Conservation (phyloP, 2,329 filamentous ascomycete genomes). For the Akanthomyces muscarius region DNA sequence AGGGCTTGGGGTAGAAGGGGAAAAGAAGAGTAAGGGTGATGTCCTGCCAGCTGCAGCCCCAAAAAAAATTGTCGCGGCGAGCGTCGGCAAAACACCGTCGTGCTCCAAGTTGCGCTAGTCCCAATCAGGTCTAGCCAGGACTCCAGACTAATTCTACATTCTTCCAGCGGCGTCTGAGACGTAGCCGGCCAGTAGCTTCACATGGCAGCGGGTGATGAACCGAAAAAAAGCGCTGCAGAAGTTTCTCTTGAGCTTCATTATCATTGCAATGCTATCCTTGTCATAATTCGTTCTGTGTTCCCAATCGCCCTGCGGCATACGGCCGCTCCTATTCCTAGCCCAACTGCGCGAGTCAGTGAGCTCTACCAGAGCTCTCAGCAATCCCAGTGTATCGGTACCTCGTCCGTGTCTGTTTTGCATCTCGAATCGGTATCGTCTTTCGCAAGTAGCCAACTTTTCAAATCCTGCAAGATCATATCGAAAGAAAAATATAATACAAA, state of each 20-base stretch:
- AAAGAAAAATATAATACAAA: background rate
- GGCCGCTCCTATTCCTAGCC: background rate
- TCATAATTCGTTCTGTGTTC: background rate
- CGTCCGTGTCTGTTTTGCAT: background rate
- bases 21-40: slow-evolving; percentile 20
- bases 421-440: background rate
- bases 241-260: background rate
- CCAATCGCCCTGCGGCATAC: background rate
- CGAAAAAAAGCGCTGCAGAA: background rate
- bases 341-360: slow-evolving; percentile 1
- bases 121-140: background rate
- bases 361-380: background rate
- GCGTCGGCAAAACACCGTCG: slow-evolving; percentile 38
- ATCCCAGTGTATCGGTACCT: background rate
- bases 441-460: background rate
- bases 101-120: slow-evolving; percentile 9
- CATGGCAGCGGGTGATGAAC: background rate
- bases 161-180: slow-evolving; percentile 10
- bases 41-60: slow-evolving; percentile 23
- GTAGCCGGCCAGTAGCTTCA: background rate
- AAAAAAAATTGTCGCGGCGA: slow-evolving; percentile 40
- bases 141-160: slow-evolving; percentile 14
- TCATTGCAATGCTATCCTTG: slow-evolving; percentile 1
- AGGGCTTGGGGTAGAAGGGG: slow-evolving; percentile 20
- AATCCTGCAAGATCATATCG: background rate